phyloP scores from a whole-genome alignment of 2,329 filamentous ascomycete genomes.

The Fusarium piperis region DNA sequence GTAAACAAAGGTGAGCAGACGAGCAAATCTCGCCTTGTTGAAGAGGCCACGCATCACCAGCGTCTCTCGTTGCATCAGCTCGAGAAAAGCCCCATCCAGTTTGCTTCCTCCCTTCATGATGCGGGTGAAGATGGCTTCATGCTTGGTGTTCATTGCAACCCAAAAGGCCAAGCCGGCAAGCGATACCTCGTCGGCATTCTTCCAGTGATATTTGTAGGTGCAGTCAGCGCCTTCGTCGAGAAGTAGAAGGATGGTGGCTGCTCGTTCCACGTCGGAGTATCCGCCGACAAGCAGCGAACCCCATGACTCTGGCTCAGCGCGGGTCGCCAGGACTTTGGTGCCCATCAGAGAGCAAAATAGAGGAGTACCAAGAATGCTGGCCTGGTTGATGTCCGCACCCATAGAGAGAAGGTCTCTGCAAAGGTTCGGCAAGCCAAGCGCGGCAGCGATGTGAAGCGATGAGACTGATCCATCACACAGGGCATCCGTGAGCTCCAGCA shows the following conservation, averaged over 20 bases:
- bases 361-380: conserved; percentile 43
- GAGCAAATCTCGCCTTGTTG: conserved; percentile 25
- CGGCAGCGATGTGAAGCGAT: conserved; percentile 49
- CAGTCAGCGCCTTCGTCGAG: conserved; percentile 35
- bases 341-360: conserved; percentile 50
- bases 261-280: conserved; percentile 19
- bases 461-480: conserved; percentile 42
- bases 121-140: conserved; percentile 39
- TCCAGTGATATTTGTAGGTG: conserved; percentile 25
- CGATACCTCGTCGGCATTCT: conserved; percentile 26
- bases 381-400: conserved; percentile 33
- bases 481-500: conserved; percentile 44
- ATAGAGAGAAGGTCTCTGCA: conserved; percentile 40
- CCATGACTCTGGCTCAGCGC: conserved; percentile 36
- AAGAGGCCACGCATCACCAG: conserved; percentile 16
- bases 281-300: conserved; percentile 19
- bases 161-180: conserved; percentile 42
- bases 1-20: conserved; percentile 37
- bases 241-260: conserved; percentile 36
- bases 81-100: conserved; percentile 29
- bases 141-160: conserved; percentile 33
- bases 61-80: conserved; percentile 21
- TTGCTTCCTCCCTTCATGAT: conserved; percentile 23
- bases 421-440: conserved; percentile 45
- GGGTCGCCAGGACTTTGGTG: conserved; percentile 35